These are phyloP conservation scores for Picochlorum sp. DNA, from an alignment of 139 green algal genomes.

Conservation along the genomic window DNA sequence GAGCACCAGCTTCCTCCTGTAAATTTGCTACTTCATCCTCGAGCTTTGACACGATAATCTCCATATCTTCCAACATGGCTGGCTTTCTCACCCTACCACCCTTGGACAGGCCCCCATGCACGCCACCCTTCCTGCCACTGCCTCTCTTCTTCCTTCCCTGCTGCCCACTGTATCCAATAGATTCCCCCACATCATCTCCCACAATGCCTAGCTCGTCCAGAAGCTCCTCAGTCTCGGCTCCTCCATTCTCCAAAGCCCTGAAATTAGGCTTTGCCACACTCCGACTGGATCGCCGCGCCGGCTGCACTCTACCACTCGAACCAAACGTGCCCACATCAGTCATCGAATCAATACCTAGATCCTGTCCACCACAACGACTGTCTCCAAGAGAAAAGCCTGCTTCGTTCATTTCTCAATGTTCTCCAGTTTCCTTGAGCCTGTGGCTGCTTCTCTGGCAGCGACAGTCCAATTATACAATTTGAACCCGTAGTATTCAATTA, in stretches of 20 bases:
- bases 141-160: background rate
- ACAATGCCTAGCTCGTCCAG: no score
- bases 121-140: background rate
- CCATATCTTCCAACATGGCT: slow-evolving; percentile 6
- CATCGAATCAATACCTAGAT: no score
- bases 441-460: no score
- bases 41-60: background rate
- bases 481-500: no score
- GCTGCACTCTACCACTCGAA: no score
- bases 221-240: background rate
- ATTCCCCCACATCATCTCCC: background rate
- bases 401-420: no score
- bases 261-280: slow-evolving; percentile 9
- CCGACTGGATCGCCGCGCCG: background rate
- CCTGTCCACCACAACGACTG: no score
- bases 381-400: no score
- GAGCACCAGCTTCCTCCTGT: background rate
- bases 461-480: no score
- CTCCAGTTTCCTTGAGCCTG: no score
- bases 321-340: no score
- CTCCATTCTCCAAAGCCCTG: slow-evolving; percentile 4
- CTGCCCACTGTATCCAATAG: background rate
- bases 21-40: background rate
- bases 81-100: background rate
- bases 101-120: background rate